phyloP scores from a whole-genome alignment of 257 asterid species.

The Jaltomata sinuosa region DNA sequence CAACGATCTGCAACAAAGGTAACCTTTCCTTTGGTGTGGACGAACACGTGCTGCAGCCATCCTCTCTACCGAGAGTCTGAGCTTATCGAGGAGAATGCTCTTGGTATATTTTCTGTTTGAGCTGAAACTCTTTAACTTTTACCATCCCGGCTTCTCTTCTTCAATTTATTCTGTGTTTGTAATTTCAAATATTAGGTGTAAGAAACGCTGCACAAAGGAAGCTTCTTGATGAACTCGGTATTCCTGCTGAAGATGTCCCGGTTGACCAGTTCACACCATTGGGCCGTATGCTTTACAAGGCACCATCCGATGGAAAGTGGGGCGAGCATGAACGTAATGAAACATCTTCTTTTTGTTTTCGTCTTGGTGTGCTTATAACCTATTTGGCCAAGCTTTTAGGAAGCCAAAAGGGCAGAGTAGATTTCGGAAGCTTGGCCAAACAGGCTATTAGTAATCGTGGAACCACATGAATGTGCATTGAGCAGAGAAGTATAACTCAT shows the following conservation, averaged over 20 bases:
- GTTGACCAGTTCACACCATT: constrained; percentile 71
- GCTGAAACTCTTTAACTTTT: not conserved
- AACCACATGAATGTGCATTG: not conserved
- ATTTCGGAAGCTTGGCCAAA: not conserved
- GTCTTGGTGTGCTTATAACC: not conserved
- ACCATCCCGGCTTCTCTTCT: not conserved
- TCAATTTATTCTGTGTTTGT: not conserved
- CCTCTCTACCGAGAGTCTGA: constrained; percentile 88
- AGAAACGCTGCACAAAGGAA: constrained; percentile 97
- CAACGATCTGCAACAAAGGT: constrained; percentile 97
- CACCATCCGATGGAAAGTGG: constrained; percentile 98
- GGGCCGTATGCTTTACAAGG: constrained; percentile 94
- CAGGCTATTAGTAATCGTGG: not conserved
- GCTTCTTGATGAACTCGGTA: constrained; percentile 86
- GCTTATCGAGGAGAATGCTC: constrained; percentile 68
- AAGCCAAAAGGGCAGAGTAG: not conserved
- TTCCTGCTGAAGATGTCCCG: constrained; percentile 82
- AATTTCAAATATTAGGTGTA: constrained; percentile 37
- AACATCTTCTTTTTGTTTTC: not conserved
- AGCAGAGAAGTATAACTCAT: not conserved
- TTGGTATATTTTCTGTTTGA: constrained; percentile 37
- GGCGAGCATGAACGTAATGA: constrained; percentile 89
- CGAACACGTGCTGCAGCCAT: constrained; percentile 98
- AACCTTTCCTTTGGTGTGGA: constrained; percentile 94
- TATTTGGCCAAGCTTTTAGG: not conserved